Conservation (phyloP, 2,329 filamentous ascomycete species). For the Cryphonectria nitschkei region DNA sequence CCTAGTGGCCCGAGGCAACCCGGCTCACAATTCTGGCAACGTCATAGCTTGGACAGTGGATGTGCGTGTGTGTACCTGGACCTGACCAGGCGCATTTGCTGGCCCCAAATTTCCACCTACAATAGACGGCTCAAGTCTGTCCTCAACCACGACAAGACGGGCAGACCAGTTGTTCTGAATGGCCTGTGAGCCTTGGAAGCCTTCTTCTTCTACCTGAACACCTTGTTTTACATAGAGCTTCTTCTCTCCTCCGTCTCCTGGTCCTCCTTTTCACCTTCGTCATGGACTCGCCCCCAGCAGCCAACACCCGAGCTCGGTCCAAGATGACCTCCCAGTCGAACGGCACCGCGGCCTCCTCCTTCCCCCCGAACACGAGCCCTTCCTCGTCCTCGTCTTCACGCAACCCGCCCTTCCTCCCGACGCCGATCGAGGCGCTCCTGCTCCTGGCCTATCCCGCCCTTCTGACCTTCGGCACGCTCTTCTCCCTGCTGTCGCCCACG, state of each 20-base stretch:
- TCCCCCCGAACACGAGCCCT: slow-evolving; percentile 26
- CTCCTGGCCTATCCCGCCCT: slow-evolving; percentile 76
- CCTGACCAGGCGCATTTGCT: not conserved
- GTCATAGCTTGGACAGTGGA: slow-evolving; percentile 13
- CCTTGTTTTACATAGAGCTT: no score
- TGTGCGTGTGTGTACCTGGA: not conserved
- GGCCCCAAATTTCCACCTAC: not conserved
- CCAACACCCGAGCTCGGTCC: slow-evolving; percentile 23
- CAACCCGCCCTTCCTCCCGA: slow-evolving; percentile 68
- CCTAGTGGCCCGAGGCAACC: not conserved
- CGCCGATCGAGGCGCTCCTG: slow-evolving; percentile 65
- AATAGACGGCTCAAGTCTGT: not conserved
- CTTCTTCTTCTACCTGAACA: not conserved
- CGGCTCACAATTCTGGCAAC: slow-evolving; percentile 1
- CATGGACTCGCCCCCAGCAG: slow-evolving; percentile 27
- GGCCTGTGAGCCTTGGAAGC: not conserved
- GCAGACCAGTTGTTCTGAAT: not conserved
- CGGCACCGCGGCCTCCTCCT: slow-evolving; percentile 18
- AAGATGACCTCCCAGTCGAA: slow-evolving; percentile 21
- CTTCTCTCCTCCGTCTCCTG: not conserved
- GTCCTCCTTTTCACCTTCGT: not conserved
- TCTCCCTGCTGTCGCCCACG: slow-evolving; percentile 75
- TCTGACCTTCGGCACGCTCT: slow-evolving; percentile 80
- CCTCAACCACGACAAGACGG: not conserved
- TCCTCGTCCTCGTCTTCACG: slow-evolving; percentile 34